phyloP scores from a whole-genome alignment of 441 rosid genomes.

The Arabidopsis lyrata region DNA sequence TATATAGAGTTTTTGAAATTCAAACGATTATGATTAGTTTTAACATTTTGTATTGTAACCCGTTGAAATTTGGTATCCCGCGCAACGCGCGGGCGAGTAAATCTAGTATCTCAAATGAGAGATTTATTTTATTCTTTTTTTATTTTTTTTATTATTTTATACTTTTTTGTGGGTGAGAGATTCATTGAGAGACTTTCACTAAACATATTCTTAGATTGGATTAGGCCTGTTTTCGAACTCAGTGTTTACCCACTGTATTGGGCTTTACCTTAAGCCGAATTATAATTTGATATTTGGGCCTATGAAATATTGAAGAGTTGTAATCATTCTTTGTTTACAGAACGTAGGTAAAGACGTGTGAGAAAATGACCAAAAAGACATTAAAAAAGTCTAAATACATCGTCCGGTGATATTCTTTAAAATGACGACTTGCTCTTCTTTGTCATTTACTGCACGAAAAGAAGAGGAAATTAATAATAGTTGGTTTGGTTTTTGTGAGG shows the following conservation, averaged over 20 bases:
- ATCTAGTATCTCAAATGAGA: too few species aligned
- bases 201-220: too few species aligned
- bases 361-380: not conserved
- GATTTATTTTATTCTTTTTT: too few species aligned
- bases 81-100: too few species aligned
- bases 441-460: slow-evolving; percentile 17
- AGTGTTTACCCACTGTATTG: not conserved
- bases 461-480: slow-evolving; percentile 7
- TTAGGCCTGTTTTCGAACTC: not conserved
- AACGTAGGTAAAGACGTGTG: not conserved
- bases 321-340: too few species aligned
- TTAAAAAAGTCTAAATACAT: slow-evolving; percentile 2
- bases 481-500: slow-evolving; percentile 32
- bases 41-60: too few species aligned
- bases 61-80: too few species aligned
- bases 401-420: not conserved
- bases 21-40: too few species aligned
- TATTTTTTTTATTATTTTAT: too few species aligned
- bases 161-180: too few species aligned
- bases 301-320: not conserved
- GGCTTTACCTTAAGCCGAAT: not conserved
- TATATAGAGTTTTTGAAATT: too few species aligned
- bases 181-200: too few species aligned
- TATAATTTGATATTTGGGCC: not conserved
- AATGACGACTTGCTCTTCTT: not conserved